phyloP scores from a whole-genome alignment of 2,329 filamentous ascomycete genomes.

The Fusarium sp. region DNA sequence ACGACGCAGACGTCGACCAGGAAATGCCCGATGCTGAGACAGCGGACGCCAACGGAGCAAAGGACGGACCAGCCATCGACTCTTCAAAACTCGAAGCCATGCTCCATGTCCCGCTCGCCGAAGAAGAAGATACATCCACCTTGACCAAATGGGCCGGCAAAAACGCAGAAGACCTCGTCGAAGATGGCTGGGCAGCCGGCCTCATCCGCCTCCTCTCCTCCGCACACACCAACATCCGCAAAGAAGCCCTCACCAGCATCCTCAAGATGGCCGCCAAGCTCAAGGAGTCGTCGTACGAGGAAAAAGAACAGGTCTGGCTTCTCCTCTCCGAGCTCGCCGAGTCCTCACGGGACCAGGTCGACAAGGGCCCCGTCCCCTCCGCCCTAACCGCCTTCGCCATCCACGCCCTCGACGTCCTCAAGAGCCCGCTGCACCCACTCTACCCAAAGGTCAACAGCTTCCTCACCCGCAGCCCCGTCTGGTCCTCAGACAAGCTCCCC shows the following conservation, averaged over 20 bases:
- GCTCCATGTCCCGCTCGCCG: slow-evolving; percentile 61
- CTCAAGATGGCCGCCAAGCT: slow-evolving; percentile 72
- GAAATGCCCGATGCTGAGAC: slow-evolving; percentile 33
- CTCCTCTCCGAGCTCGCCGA: slow-evolving; percentile 84
- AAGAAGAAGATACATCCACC: slow-evolving; percentile 62
- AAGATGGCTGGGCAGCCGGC: slow-evolving; percentile 77
- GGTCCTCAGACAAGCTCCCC: slow-evolving; percentile 79
- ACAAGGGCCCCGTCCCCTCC: slow-evolving; percentile 72
- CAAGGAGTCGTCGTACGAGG: slow-evolving; percentile 76
- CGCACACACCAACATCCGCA: slow-evolving; percentile 77
- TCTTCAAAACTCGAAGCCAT: slow-evolving; percentile 61
- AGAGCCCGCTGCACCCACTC: slow-evolving; percentile 81
- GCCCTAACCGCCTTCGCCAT: slow-evolving; percentile 80
- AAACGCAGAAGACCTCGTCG: slow-evolving; percentile 79
- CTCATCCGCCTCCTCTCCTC: slow-evolving; percentile 83
- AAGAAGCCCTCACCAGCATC: slow-evolving; percentile 78
- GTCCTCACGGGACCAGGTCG: slow-evolving; percentile 69
- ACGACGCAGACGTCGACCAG: slow-evolving; percentile 27
- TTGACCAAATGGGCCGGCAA: slow-evolving; percentile 77
- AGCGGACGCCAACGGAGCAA: neutral
- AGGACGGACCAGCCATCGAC: slow-evolving; percentile 43
- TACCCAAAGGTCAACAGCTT: slow-evolving; percentile 90
- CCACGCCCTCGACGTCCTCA: slow-evolving; percentile 75
- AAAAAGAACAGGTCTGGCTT: slow-evolving; percentile 82
- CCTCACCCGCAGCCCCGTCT: slow-evolving; percentile 79